These are phyloP conservation scores for Epicoccum nigrum DNA, from an alignment of 2,329 filamentous ascomycete genomes.

Conservation along the genomic window DNA sequence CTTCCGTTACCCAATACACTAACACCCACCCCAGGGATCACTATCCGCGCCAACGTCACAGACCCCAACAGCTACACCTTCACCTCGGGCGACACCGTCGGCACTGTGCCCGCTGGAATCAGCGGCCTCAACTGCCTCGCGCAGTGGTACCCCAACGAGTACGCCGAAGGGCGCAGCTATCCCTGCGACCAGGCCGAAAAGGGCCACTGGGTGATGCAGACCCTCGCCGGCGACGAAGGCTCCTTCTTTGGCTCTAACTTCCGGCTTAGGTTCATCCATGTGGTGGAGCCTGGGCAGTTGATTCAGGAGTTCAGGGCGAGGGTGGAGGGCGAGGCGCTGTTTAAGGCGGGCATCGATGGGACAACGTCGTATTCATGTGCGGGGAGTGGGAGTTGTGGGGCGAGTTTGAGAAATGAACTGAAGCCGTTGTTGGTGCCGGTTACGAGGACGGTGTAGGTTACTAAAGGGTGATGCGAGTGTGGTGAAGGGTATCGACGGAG, in stretches of 20 bases:
- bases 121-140: conserved; percentile 33
- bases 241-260: conserved; percentile 22
- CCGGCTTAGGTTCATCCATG: conserved; percentile 32
- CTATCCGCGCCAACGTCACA: conserved; percentile 31
- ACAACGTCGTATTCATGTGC: conserved; percentile 9
- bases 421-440: conserved; percentile 1
- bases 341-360: conserved; percentile 24
- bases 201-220: conserved; percentile 35
- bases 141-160: conserved; percentile 30
- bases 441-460: neutral
- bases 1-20: neutral
- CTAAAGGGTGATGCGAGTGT: too few relatives aligned
- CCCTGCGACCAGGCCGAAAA: conserved; percentile 28
- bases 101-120: conserved; percentile 25
- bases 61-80: conserved; percentile 35
- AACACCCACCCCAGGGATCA: conserved; percentile 19
- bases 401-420: conserved; percentile 15
- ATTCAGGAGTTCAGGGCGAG: conserved; percentile 23
- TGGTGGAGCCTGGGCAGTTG: conserved; percentile 18
- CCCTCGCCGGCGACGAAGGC: conserved; percentile 16
- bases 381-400: conserved; percentile 28
- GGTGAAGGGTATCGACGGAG: too few relatives aligned
- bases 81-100: conserved; percentile 3
- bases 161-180: conserved; percentile 29
- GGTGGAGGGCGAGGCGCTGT: conserved; percentile 22